Evolutionary conservation across 2,329 filamentous ascomycete species (phyloP), one percentile per base, ranked within the genome.

Genomic region (Penicillium oxalicum): DNA sequence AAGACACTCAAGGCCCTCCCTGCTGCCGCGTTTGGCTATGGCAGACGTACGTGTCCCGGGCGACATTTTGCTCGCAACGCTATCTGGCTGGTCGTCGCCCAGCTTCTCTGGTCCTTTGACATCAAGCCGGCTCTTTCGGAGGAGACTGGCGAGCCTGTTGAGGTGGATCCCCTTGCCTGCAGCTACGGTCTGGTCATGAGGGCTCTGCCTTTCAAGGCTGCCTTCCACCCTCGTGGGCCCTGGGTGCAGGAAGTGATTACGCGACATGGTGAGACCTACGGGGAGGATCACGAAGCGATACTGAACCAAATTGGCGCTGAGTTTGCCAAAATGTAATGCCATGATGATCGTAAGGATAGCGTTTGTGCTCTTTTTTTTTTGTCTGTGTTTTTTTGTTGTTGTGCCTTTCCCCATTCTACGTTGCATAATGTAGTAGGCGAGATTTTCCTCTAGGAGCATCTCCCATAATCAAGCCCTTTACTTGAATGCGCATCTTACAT

Each of bases 21-120:
- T 13, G 7, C 42, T 11, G 35, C 25, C 5, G 38, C 25, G 42
- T 69, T 65, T 39, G 64, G 65, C 1, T 61, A 59, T 29, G 63
- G 67, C 9, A 53, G 65, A 18, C 53, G 65, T 4, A 44, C 62
- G 1, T 67, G 66, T 47, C 62, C 62, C 12, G 64, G 65, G 5
- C 54, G 65, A 1, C 57, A 64, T 51, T 53, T 68, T 13, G 67
- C 63, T 9, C 63, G 67, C 44, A 63, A 63, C 45, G 53, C 58
- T 13, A 52, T 69, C 9, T 64, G 49, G 49, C 46, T 65, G 18
- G 56, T 57, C 5, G 52, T 69, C 8, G 60, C 60, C 13, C 57
- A 60, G 4, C 44, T 64, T 5, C 29, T 70, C 8, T 68, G 64
- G 64, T 56, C 59, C 27, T 69, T 65, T 33, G 57, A 64, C 25